Percentiles rank a stretch among this genome's conserved stretches.
Conservation (phyloP, 1,284 basidiomycete species). For the Trametes sp. region DNA sequence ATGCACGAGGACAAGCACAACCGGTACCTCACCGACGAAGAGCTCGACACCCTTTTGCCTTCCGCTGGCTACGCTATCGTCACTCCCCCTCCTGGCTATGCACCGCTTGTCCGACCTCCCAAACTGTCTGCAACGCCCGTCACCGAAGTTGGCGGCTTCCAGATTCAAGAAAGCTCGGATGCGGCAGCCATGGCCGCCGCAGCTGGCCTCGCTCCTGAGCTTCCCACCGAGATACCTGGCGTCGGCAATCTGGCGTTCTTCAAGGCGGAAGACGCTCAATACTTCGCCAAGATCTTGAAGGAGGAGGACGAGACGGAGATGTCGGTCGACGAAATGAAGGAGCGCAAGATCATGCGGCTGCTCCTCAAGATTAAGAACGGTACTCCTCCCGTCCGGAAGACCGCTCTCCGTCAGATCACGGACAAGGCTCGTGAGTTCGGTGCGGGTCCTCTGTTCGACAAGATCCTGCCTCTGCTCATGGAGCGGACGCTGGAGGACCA, state of each 20-base stretch:
- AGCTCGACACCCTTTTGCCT: constrained; percentile 92
- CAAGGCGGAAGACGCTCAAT: constrained; percentile 97
- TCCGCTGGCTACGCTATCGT: constrained; percentile 90
- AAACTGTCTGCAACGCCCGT: constrained; percentile 81
- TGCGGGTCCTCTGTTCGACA: constrained; percentile 99
- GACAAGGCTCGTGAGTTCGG: constrained; percentile 99
- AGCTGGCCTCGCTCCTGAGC: constrained; percentile 90
- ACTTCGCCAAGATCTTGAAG: constrained; percentile 96
- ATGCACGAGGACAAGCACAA: constrained; percentile 95
- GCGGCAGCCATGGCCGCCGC: constrained; percentile 88
- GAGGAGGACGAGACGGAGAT: constrained; percentile 96
- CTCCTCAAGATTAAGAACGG: constrained; percentile 99
- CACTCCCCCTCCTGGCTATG: constrained; percentile 94
- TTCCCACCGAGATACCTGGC: constrained; percentile 99
- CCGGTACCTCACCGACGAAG: constrained; percentile 93
- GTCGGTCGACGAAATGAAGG: constrained; percentile 98
- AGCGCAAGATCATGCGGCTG: constrained; percentile 99
- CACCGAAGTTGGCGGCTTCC: constrained; percentile 86
- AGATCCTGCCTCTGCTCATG: constrained; percentile 98
- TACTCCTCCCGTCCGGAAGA: constrained; percentile 97
- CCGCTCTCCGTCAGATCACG: constrained; percentile 97
- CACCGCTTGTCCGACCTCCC: constrained; percentile 81
- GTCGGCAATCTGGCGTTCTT: constrained; percentile 98
- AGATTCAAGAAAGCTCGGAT: constrained; percentile 94
- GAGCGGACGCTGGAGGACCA: constrained; percentile 99